Evolutionary conservation across 2,329 filamentous ascomycete genomes (phyloP).

Genomic region (Onygena corvina): DNA sequence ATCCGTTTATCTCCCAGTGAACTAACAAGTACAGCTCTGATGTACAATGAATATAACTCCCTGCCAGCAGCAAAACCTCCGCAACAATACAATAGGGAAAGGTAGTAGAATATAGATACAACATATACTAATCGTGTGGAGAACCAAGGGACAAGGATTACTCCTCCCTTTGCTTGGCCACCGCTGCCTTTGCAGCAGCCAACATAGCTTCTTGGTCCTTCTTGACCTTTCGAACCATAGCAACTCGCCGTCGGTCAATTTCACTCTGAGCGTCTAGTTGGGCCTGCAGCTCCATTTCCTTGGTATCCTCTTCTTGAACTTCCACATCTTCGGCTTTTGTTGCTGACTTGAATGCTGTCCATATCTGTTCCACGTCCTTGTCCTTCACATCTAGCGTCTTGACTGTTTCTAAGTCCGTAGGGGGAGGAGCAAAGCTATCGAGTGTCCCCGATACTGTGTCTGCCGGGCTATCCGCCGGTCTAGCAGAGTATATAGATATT

Average conservation of each 20-base stretch:
- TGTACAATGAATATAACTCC: slow-evolving; percentile 5
- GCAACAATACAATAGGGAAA: background rate
- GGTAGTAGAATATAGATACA: background rate
- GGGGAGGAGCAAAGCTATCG: slow-evolving; percentile 27
- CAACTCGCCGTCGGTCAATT: slow-evolving; percentile 30
- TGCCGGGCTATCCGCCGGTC: slow-evolving; percentile 7
- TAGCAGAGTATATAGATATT: slow-evolving; percentile 34
- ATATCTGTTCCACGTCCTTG: slow-evolving; percentile 32
- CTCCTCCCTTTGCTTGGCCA: slow-evolving; percentile 31
- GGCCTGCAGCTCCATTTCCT: slow-evolving; percentile 27
- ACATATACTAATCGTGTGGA: too few species aligned
- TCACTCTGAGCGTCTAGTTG: slow-evolving; percentile 27
- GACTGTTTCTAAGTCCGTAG: slow-evolving; percentile 24
- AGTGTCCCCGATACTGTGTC: slow-evolving; percentile 17
- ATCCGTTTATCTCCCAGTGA: background rate
- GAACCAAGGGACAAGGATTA: slow-evolving; percentile 14
- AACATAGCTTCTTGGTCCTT: slow-evolving; percentile 37
- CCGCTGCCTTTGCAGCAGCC: slow-evolving; percentile 34
- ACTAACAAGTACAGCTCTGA: background rate
- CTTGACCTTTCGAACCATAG: slow-evolving; percentile 31
- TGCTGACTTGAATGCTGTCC: slow-evolving; percentile 31
- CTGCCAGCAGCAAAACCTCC: slow-evolving; percentile 2
- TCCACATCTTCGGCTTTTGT: slow-evolving; percentile 39
- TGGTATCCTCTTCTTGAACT: slow-evolving; percentile 25
- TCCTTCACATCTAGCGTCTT: slow-evolving; percentile 30